Evolutionary conservation across 352 stramenopile species (phyloP), one percentile per base, ranked within the genome.

Genomic region (Pythium myriotylum): DNA sequence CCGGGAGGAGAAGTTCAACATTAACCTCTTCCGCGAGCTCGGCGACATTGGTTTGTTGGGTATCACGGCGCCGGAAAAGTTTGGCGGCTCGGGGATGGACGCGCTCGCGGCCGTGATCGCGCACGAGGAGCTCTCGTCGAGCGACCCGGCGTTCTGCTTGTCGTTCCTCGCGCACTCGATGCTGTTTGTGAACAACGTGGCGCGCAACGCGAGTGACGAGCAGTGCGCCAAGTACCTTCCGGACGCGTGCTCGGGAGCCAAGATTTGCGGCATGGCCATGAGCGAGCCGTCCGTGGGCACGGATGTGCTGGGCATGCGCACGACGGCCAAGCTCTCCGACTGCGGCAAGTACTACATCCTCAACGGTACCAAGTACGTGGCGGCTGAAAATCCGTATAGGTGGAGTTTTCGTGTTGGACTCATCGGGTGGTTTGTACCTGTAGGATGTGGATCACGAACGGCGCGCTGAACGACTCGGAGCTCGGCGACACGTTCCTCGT

Each of bases 401-500:
- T 37, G 4, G 32, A 9, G 13, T 53, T 8, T 32, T 51, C n/a
- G 22, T 12, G 12, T 4, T 53, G 22, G 16, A 24, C 33, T 48
- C 10, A 48, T 14, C 4, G 10, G 20, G 46, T 29, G 26, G 14
- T 40, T 55, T 16, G 55, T 24, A 22, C 24, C 5, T 35, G 29
- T 35, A 92, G 83, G 64, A 99, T 99, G 97, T 99, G 97, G 97
- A 99, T 99, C 76, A 99, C 98, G 7, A 99, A 99, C 73, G 98
- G 97, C 20, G 97, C 96, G n/a, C 59, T 99, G 19, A 97, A 98
- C 73, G 88, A 97, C 61, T 84, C 77, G 3, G 89, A 97, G 16
- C 88, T 98, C 23, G 98, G 98, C 32, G 98, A 99, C 73, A 77
- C 92, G 23, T 99, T 99, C 60, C 77, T 99, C 12, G 95, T 99